Conservation (phyloP, 2,329 filamentous ascomycete genomes). For the Tolypocladium inflatum region DNA sequence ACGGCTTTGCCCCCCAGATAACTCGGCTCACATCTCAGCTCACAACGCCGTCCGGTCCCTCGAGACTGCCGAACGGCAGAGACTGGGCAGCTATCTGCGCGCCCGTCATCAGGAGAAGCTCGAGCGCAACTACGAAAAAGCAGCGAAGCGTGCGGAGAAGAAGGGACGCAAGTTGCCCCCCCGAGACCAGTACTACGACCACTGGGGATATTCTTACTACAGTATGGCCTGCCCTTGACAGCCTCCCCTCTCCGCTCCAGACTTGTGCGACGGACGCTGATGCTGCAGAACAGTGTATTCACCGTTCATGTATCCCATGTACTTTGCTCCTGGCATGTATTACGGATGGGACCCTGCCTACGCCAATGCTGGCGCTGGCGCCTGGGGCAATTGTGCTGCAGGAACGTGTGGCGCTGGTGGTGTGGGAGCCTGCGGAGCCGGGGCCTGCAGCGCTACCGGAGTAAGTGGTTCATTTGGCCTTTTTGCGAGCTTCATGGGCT, state of each 20-base stretch:
- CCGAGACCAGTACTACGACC: slow-evolving; percentile 37
- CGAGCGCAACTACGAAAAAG: slow-evolving; percentile 48
- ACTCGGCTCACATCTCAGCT: slow-evolving; percentile 60
- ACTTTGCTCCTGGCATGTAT: slow-evolving; percentile 35
- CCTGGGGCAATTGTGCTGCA: slow-evolving; percentile 26
- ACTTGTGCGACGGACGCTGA: not conserved
- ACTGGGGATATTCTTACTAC: slow-evolving; percentile 45
- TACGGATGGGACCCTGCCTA: slow-evolving; percentile 31
- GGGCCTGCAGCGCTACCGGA: slow-evolving; percentile 5
- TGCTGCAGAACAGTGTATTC: slow-evolving; percentile 26
- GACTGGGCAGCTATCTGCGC: slow-evolving; percentile 1
- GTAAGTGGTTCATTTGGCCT: not conserved
- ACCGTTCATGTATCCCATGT: slow-evolving; percentile 33
- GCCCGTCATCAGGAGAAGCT: slow-evolving; percentile 20
- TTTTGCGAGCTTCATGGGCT: not conserved
- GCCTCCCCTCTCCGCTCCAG: not conserved
- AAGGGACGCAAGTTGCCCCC: slow-evolving; percentile 38
- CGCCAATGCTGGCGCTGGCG: slow-evolving; percentile 21
- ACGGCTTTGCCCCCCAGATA: slow-evolving; percentile 41
- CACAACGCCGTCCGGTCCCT: slow-evolving; percentile 52
- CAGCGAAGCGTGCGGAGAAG: slow-evolving; percentile 38
- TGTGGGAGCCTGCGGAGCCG: slow-evolving; percentile 22
- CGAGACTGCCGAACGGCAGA: slow-evolving; percentile 3
- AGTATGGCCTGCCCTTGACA: slow-evolving; percentile 13
- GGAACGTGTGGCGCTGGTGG: slow-evolving; percentile 38